Percentiles rank a stretch among this genome's conserved stretches.
phyloP scores from a whole-genome alignment of 352 stramenopile species.

The Pythium guiyangense region DNA sequence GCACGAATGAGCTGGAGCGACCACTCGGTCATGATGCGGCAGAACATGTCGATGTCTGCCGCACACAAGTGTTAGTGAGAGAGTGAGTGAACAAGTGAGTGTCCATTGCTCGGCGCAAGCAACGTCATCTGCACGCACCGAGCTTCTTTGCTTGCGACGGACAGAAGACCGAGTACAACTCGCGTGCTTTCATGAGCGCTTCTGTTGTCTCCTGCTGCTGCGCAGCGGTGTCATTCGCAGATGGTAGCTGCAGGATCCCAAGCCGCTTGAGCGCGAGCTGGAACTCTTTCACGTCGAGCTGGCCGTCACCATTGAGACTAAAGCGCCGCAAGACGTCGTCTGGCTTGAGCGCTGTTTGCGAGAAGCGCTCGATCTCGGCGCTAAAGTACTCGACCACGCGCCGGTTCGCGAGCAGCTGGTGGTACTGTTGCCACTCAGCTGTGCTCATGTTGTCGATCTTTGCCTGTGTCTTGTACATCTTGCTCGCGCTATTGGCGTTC shows the following conservation, averaged over 20 bases:
- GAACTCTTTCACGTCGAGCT: slow-evolving; percentile 74
- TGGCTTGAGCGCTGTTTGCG: slow-evolving; percentile 52
- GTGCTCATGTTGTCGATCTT: slow-evolving; percentile 83
- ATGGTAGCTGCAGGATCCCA: slow-evolving; percentile 31
- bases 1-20: slow-evolving; percentile 51
- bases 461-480: slow-evolving; percentile 55
- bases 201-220: slow-evolving; percentile 12
- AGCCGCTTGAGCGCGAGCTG: slow-evolving; percentile 67
- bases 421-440: slow-evolving; percentile 68
- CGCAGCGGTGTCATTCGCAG: neutral
- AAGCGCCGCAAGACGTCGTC: slow-evolving; percentile 69
- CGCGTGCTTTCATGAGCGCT: slow-evolving; percentile 21
- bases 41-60: slow-evolving; percentile 74
- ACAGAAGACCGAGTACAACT: slow-evolving; percentile 72
- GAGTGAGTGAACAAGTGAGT: neutral
- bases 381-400: slow-evolving; percentile 57
- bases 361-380: slow-evolving; percentile 56
- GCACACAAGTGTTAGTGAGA: slow-evolving; percentile 1
- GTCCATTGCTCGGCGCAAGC: neutral
- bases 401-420: slow-evolving; percentile 53
- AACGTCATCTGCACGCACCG: slow-evolving; percentile 15
- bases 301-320: slow-evolving; percentile 70
- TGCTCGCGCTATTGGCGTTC: neutral
- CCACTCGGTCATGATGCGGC: slow-evolving; percentile 78
- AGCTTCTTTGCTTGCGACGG: slow-evolving; percentile 61